Evolutionary conservation across 2,329 filamentous ascomycete genomes (phyloP).

Genomic region (Colletotrichum sp.): DNA sequence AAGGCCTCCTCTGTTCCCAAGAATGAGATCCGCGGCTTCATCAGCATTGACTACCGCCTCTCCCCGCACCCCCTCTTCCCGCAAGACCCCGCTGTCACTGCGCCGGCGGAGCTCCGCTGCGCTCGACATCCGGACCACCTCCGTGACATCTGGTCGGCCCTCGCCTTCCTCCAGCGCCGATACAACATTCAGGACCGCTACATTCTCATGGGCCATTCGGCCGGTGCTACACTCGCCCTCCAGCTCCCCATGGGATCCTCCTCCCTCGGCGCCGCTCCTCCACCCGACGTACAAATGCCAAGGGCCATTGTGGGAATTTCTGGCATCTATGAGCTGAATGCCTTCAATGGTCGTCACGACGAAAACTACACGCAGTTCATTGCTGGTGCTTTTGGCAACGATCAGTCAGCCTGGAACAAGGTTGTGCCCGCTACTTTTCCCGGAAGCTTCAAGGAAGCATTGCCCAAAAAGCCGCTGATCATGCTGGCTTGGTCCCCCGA

Average conservation of each 20-base stretch:
- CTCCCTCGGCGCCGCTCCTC: constrained; percentile 27
- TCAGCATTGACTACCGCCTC: constrained; percentile 68
- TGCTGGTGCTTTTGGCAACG: constrained; percentile 63
- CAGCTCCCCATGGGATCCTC: constrained; percentile 59
- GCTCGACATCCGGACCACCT: constrained; percentile 66
- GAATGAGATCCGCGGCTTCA: constrained; percentile 61
- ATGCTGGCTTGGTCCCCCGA: constrained; percentile 51
- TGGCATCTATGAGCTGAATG: constrained; percentile 70
- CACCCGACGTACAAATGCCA: constrained; percentile 42
- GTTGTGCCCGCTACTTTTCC: constrained; percentile 58
- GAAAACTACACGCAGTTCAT: constrained; percentile 63
- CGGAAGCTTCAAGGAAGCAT: constrained; percentile 45
- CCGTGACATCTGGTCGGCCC: constrained; percentile 57
- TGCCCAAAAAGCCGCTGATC: constrained; percentile 36
- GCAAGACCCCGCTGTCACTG: constrained; percentile 28
- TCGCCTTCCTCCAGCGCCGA: constrained; percentile 51
- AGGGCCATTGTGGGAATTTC: constrained; percentile 64
- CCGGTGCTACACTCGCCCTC: constrained; percentile 67
- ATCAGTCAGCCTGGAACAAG: constrained; percentile 53
- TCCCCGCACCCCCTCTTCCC: constrained; percentile 55
- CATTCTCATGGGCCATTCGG: constrained; percentile 66
- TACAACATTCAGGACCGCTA: constrained; percentile 55
- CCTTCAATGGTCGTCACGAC: constrained; percentile 51
- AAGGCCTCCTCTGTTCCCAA: constrained; percentile 26
- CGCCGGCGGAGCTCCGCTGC: constrained; percentile 37